Evolutionary conservation across 805 yeast species (phyloP), one percentile per base, ranked within the genome.

Genomic region (Kodamaea kakaduensis): DNA sequence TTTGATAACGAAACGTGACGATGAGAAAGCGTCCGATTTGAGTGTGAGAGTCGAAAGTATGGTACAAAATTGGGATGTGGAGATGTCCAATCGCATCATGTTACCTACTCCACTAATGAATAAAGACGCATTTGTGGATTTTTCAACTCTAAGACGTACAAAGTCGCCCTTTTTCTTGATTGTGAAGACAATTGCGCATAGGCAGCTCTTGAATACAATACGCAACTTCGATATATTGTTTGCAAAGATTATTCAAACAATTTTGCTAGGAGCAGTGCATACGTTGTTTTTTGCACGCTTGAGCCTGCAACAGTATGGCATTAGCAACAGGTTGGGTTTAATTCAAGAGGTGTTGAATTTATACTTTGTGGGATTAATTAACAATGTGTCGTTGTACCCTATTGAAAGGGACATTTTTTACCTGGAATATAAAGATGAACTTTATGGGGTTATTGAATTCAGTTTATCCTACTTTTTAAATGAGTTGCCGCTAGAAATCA

Each of bases 341-440:
- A 70, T 82, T 3, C 95, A 87, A 54, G 84, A 84, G 22, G 47
- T 53, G 17, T 35, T 48, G 23, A 53, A 52, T 34, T 31, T 54
- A 26, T 54, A 46, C 34, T 54, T 41, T 30, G 51, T 51, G 31
- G 96, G 96, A 1, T 75, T 86, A 71, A 68, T 87, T 37, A 84
- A 81, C 48, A 86, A 85, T 54, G 65, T 86, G 51, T 74, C 89
- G 1, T 68, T 83, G 10, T 87, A 81, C 51, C 94, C 95, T 2
- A 56, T 61, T 9, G 93, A 85, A 47, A 64, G 89, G 42, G 72
- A 80, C 45, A 73, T 80, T 29, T 87, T 87, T 51, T 85, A 84
- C 54, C 83, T 82, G 40, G 96, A 87, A 48, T 78, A 77, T 46
- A 73, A 72, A 41, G 95, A 86, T 51, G 78, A 77, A 17, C 75